Percentiles rank a stretch among this genome's conserved stretches.
phyloP scores from a whole-genome alignment of 352 stramenopile genomes.

The Phytophthora nicotianae region DNA sequence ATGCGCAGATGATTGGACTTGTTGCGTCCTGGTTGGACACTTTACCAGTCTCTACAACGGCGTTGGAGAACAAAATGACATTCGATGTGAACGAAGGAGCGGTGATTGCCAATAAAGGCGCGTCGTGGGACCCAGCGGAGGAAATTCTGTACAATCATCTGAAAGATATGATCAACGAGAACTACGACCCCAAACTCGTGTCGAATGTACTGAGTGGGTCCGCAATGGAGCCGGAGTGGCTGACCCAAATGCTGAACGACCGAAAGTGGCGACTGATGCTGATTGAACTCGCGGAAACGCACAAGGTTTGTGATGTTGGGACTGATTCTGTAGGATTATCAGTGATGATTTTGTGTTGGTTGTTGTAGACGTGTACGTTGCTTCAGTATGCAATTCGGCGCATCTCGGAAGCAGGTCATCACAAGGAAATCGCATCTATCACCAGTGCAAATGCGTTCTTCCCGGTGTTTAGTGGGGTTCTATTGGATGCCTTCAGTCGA shows the following conservation, averaged over 20 bases:
- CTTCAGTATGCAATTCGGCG: conserved; percentile 87
- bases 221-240: conserved; percentile 73
- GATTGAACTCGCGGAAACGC: conserved; percentile 83
- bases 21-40: conserved; percentile 85
- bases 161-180: conserved; percentile 76
- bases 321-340: background rate
- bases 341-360: conserved; percentile 15
- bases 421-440: conserved; percentile 90
- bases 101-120: conserved; percentile 66
- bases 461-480: conserved; percentile 82
- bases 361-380: conserved; percentile 72
- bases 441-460: conserved; percentile 87
- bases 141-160: conserved; percentile 80
- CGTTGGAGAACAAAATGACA: conserved; percentile 75
- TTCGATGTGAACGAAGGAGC: conserved; percentile 76
- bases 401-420: conserved; percentile 85
- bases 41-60: conserved; percentile 58
- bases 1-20: conserved; percentile 88
- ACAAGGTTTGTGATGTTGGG: conserved; percentile 57
- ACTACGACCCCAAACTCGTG: conserved; percentile 87
- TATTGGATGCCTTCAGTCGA: conserved; percentile 77
- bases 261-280: conserved; percentile 86
- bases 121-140: conserved; percentile 75
- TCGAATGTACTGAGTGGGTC: conserved; percentile 88
- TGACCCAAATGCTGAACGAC: conserved; percentile 84